Evolutionary conservation across 495 filamentous ascomycete species (phyloP).

Genomic region (Penicillium odoratum): DNA sequence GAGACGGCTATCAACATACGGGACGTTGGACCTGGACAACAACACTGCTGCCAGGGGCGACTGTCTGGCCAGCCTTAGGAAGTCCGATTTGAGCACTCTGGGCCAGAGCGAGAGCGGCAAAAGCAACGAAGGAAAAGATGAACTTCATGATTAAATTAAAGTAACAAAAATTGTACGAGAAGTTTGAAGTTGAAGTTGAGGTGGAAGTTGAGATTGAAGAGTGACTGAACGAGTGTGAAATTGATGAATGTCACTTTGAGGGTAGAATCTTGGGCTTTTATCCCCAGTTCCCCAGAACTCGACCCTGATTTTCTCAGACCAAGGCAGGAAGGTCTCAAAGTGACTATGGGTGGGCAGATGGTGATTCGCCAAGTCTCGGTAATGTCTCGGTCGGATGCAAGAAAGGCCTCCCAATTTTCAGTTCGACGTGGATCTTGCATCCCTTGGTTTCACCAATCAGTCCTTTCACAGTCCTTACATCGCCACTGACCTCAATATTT

Average conservation of each 20-base stretch:
- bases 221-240: not conserved
- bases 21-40: constrained; percentile 36
- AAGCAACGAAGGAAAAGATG: constrained; percentile 22
- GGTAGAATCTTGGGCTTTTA: constrained; percentile 6
- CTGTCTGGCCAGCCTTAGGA: constrained; percentile 38
- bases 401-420: constrained; percentile 4
- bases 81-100: constrained; percentile 67
- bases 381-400: constrained; percentile 15
- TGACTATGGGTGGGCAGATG: constrained; percentile 2
- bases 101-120: constrained; percentile 53
- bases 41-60: constrained; percentile 22
- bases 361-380: constrained; percentile 23
- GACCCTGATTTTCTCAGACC: not conserved
- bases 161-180: constrained; percentile 1
- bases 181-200: not conserved
- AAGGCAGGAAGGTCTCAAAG: constrained; percentile 7
- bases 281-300: constrained; percentile 2
- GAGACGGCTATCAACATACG: constrained; percentile 19
- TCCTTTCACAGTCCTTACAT: not conserved
- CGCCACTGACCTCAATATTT: constrained; percentile 7
- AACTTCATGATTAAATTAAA: constrained; percentile 23
- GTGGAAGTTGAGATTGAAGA: not conserved
- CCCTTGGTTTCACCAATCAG: not conserved
- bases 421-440: constrained; percentile 6
- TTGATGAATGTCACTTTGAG: not conserved